Evolutionary conservation across 2,329 filamentous ascomycete genomes (phyloP).

Genomic region (Colletotrichum viniferum): DNA sequence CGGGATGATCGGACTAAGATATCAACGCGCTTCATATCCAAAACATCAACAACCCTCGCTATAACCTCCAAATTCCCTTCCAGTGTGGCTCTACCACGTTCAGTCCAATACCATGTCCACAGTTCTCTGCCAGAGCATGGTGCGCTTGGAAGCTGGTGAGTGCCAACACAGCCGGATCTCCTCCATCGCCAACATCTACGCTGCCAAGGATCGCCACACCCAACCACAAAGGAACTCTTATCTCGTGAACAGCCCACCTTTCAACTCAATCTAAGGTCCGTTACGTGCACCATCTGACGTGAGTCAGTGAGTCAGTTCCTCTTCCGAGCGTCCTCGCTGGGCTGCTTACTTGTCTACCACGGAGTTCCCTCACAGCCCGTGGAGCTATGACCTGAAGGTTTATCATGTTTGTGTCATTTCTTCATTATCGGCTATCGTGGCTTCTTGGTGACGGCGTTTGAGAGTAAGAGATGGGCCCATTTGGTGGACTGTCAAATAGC

Average conservation of each 20-base stretch:
- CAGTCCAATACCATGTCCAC: not conserved
- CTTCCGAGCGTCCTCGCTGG: not conserved
- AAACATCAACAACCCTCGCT: not conserved
- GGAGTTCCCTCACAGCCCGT: not conserved
- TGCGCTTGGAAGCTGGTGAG: not conserved
- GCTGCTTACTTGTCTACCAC: not conserved
- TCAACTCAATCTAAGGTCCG: not conserved
- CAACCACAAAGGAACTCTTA: not conserved
- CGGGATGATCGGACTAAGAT: not conserved
- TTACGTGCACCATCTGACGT: not conserved
- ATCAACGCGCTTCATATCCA: not conserved
- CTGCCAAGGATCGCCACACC: not conserved
- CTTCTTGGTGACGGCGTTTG: not conserved
- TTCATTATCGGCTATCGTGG: not conserved
- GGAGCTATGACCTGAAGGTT: not conserved
- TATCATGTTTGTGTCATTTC: not conserved
- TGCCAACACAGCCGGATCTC: not conserved
- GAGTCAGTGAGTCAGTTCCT: not conserved
- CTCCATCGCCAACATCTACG: not conserved
- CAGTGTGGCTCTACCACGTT: not conserved
- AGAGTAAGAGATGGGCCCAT: not conserved
- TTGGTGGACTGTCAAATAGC: no score
- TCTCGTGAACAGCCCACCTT: no score
- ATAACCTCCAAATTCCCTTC: not conserved
- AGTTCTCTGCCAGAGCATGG: not conserved